Evolutionary conservation across 2,329 filamentous ascomycete genomes (phyloP).

Genomic region (Microdochium bolleyi): DNA sequence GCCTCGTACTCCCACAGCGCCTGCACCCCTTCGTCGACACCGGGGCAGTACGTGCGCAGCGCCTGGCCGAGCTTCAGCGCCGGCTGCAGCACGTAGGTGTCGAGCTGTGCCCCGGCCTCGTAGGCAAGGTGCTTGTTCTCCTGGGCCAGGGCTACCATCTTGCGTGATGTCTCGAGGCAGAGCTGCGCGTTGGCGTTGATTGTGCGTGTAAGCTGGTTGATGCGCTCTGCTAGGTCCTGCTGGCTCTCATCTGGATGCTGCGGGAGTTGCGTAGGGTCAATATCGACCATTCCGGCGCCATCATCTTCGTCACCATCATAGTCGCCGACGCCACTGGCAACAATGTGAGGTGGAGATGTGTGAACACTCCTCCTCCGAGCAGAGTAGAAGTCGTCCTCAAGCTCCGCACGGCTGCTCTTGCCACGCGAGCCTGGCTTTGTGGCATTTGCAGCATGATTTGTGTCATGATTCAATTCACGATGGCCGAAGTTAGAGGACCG

Average conservation of each 20-base stretch:
- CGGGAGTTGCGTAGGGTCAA: conserved; percentile 3
- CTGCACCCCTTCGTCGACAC: conserved; percentile 3
- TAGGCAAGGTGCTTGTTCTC: conserved; percentile 8
- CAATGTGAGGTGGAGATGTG: neutral
- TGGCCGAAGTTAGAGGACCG: neutral
- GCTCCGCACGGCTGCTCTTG: neutral
- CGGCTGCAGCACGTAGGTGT: conserved; percentile 8
- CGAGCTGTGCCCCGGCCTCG: conserved; percentile 3
- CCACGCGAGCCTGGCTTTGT: neutral
- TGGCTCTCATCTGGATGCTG: conserved; percentile 3
- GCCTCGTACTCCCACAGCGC: conserved; percentile 6
- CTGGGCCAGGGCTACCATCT: conserved; percentile 6
- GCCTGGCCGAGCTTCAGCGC: conserved; percentile 2
- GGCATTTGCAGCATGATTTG: neutral
- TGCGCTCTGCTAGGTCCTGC: conserved; percentile 7
- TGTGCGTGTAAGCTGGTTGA: conserved; percentile 4
- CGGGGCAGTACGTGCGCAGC: conserved; percentile 6
- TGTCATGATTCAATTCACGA: neutral
- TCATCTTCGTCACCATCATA: neutral
- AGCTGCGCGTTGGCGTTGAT: conserved; percentile 4
- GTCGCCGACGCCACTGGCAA: neutral
- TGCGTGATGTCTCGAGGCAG: conserved; percentile 6
- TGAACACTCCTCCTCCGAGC: neutral
- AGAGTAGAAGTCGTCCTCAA: neutral
- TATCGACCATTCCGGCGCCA: neutral